These are phyloP conservation scores for Cyclaneusma minus DNA, from an alignment of 2,329 filamentous ascomycete species.

Conservation along the genomic window DNA sequence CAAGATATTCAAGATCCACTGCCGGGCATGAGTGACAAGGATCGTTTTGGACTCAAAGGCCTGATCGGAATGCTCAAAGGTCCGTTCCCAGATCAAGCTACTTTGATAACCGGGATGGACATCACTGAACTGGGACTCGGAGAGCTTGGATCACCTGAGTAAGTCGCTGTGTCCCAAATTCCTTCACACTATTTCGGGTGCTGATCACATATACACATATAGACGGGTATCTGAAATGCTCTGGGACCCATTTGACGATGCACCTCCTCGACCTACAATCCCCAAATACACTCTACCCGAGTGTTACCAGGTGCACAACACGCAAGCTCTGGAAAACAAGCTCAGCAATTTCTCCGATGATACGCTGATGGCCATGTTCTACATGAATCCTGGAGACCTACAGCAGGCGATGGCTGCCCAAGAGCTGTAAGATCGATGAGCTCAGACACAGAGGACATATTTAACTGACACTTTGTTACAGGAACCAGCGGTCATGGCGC, in stretches of 20 bases:
- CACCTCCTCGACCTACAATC: conserved; percentile 39
- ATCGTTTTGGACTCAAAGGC: conserved; percentile 51
- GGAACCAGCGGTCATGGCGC: conserved; percentile 48
- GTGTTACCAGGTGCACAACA: conserved; percentile 52
- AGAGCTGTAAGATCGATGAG: conserved; percentile 34
- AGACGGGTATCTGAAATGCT: conserved; percentile 37
- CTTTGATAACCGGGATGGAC: conserved; percentile 44
- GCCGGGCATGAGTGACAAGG: conserved; percentile 42
- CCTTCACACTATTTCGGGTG: conserved; percentile 1
- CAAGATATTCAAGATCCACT: conserved; percentile 38
- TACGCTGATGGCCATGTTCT: conserved; percentile 55
- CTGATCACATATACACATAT: conserved; percentile 3
- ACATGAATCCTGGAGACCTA: conserved; percentile 45
- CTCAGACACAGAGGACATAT: not conserved
- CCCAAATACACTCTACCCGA: conserved; percentile 44
- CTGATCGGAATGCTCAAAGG: conserved; percentile 43
- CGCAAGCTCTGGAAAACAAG: conserved; percentile 48
- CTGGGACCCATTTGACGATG: conserved; percentile 45
- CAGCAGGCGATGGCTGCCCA: conserved; percentile 48
- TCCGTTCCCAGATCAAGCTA: conserved; percentile 46
- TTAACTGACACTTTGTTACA: conserved; percentile 14
- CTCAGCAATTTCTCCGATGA: conserved; percentile 54
- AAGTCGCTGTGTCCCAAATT: conserved; percentile 18
- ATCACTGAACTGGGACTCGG: conserved; percentile 39
- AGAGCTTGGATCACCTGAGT: conserved; percentile 42